These are phyloP conservation scores for Gaeumannomyces sp. DNA, from an alignment of 2,329 filamentous ascomycete species.

Conservation along the genomic window DNA sequence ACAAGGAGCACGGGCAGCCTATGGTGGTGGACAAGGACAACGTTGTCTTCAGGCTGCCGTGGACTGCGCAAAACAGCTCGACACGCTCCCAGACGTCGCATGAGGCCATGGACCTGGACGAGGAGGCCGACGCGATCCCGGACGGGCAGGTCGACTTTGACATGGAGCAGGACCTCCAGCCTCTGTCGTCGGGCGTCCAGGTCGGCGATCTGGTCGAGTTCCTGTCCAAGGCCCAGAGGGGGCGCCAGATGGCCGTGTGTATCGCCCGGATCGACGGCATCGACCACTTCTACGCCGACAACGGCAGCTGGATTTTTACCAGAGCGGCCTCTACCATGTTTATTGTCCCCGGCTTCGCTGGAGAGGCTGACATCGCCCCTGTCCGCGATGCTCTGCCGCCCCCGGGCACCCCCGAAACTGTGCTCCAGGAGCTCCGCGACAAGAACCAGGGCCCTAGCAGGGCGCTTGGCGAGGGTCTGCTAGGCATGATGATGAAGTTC, in stretches of 20 bases:
- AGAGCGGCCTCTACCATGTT: conserved; percentile 40
- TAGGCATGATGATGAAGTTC: conserved; percentile 44
- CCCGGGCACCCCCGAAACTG: conserved; percentile 14
- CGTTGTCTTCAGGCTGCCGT: background rate
- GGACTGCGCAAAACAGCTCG: background rate
- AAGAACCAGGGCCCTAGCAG: conserved; percentile 31
- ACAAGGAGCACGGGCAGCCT: background rate
- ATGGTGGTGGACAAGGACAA: background rate
- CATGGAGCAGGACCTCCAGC: conserved; percentile 5
- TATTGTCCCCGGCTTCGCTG: conserved; percentile 41
- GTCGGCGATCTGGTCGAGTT: conserved; percentile 48
- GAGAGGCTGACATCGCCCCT: conserved; percentile 34
- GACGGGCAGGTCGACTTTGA: background rate
- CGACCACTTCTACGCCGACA: conserved; percentile 48
- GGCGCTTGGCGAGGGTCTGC: conserved; percentile 33
- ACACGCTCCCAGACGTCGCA: background rate
- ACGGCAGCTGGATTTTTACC: conserved; percentile 46
- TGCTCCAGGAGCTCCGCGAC: conserved; percentile 32
- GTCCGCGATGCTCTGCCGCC: conserved; percentile 32
- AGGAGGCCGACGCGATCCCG: conserved; percentile 14
- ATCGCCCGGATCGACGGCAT: conserved; percentile 44
- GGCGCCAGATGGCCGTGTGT: conserved; percentile 45
- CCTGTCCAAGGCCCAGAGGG: conserved; percentile 22
- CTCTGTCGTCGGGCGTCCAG: conserved; percentile 16
- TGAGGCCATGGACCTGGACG: background rate